These are phyloP conservation scores for Eucalyptus rudis DNA, from an alignment of 345 rosid genomes.

Conservation along the genomic window DNA sequence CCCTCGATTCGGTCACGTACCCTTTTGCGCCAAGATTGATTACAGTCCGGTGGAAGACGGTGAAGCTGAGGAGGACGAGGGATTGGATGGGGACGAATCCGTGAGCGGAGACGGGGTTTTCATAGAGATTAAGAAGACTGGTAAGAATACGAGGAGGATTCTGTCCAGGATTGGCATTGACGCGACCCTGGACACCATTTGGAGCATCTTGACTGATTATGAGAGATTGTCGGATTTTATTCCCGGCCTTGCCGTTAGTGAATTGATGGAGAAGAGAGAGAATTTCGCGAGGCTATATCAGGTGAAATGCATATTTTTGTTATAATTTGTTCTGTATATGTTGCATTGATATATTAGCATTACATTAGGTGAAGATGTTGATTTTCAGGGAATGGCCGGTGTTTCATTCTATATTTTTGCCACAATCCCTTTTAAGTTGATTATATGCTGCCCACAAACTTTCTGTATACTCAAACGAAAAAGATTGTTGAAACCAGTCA, in stretches of 20 bases:
- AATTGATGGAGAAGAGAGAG: conserved; percentile 60
- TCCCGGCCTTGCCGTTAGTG: conserved; percentile 73
- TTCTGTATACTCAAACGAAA: not conserved
- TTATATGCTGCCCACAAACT: not conserved
- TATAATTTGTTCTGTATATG: not conserved
- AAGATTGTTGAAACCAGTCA: not conserved
- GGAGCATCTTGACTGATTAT: conserved; percentile 73
- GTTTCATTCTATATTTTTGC: not conserved
- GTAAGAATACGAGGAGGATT: conserved; percentile 53
- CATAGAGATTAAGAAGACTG: conserved; percentile 48
- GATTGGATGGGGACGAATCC: conserved; percentile 19
- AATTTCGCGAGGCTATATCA: conserved; percentile 70
- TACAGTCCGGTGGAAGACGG: not conserved
- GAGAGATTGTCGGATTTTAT: conserved; percentile 70
- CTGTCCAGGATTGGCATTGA: conserved; percentile 60
- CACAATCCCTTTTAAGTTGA: not conserved
- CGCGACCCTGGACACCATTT: conserved; percentile 55
- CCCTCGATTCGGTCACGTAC: not conserved
- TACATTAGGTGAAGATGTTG: not conserved
- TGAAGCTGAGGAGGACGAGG: conserved; percentile 2
- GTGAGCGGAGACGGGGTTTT: conserved; percentile 36
- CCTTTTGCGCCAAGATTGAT: conserved; percentile 15
- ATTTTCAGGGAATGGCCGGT: not conserved
- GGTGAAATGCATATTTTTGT: conserved; percentile 9
- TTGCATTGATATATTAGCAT: not conserved